These are phyloP conservation scores for Oxyria digyna DNA, from an alignment of 148 eudicot genomes.

Conservation along the genomic window DNA sequence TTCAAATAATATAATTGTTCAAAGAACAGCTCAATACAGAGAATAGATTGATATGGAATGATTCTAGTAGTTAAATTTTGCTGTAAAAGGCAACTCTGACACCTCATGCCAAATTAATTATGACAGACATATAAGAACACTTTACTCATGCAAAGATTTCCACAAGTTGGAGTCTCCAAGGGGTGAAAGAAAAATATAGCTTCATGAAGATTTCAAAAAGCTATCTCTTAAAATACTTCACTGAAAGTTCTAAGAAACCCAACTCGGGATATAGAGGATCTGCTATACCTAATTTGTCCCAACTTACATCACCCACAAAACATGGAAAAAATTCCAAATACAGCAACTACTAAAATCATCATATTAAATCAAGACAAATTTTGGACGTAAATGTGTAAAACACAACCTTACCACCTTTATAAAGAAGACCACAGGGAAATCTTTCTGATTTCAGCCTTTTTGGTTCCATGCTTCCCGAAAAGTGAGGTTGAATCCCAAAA, in stretches of 20 bases:
- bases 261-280: too few species aligned
- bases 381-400: constrained; percentile 11
- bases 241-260: background rate
- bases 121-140: background rate
- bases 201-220: background rate
- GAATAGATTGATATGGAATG: background rate
- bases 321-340: background rate
- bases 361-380: background rate
- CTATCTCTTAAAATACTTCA: background rate
- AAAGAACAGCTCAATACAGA: background rate
- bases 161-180: background rate
- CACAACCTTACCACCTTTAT: constrained; percentile 41
- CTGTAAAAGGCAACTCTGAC: background rate
- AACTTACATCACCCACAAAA: background rate
- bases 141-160: background rate
- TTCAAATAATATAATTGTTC: background rate
- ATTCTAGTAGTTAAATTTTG: background rate
- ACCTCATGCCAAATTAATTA: background rate
- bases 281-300: background rate
- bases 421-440: constrained; percentile 32
- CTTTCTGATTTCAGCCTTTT: constrained; percentile 46
- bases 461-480: constrained; percentile 54
- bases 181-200: background rate
- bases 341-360: too few species aligned
- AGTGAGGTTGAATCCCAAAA: constrained; percentile 42